phyloP scores from a whole-genome alignment of 2,329 filamentous ascomycete species.

The Stachybotrys echinatus region DNA sequence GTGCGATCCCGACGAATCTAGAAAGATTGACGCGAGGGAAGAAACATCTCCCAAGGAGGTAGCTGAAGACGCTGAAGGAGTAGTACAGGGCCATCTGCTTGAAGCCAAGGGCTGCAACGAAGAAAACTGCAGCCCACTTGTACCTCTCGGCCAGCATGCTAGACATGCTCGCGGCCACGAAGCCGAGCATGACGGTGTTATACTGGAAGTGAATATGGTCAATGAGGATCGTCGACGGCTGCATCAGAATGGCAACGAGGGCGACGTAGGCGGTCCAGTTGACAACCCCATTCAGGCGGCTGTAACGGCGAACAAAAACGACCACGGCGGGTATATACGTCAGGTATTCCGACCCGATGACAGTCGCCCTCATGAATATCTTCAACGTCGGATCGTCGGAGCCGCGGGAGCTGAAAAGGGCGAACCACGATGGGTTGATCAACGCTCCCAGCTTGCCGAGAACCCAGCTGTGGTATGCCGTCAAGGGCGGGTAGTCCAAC shows the following conservation, averaged over 20 bases:
- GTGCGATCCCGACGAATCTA: conserved; percentile 69
- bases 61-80: conserved; percentile 87
- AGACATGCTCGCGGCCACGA: conserved; percentile 80
- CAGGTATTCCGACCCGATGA: conserved; percentile 85
- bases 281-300: conserved; percentile 69
- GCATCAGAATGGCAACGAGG: conserved; percentile 84
- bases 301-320: conserved; percentile 78
- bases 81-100: conserved; percentile 99
- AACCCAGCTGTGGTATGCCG: conserved; percentile 97
- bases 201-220: conserved; percentile 98
- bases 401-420: conserved; percentile 75
- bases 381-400: conserved; percentile 75
- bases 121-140: conserved; percentile 88
- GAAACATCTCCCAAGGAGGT: conserved; percentile 81
- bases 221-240: conserved; percentile 83
- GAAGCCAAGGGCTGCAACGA: conserved; percentile 89
- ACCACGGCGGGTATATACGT: conserved; percentile 81
- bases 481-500: conserved; percentile 93
- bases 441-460: conserved; percentile 76
- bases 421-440: conserved; percentile 84
- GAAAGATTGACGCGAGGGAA: conserved; percentile 63
- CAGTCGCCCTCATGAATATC: conserved; percentile 92
- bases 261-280: conserved; percentile 81
- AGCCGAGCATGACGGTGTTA: conserved; percentile 96
- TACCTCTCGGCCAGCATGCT: conserved; percentile 80